Base-by-base conservation (phyloP, 73 alveolate species). In the Durusdinium trenchii region DNA sequence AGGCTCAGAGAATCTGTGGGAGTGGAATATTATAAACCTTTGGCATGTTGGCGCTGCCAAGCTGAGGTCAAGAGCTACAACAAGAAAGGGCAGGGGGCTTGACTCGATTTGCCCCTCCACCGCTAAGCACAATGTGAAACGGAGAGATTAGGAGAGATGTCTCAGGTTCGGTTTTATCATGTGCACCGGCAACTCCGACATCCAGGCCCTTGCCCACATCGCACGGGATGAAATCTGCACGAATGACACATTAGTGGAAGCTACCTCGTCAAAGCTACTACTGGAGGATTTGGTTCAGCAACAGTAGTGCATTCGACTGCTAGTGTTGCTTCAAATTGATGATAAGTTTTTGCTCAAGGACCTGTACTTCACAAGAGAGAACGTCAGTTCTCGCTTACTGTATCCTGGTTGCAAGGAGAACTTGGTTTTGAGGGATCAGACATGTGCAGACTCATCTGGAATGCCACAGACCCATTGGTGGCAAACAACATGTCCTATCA, bases 121-220 rank as follows among this genome's bases (percentile, higher is more conserved):
- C 16, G 9, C 3, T 43, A 7, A 18, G 81, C 43, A 18, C 16
- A 71, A 71, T 42, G 28, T 30, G 48, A 71, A 7, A 42, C 3
- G 83, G 36, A 32, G 40, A n/a, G 32, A 51, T 10, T 23, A n/a
- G 28, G 38, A 62, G n/a, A n/a, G n/a, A n/a, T n/a, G n/a, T n/a
- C n/a, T 36, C 43, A 91, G 98, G 98, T 91, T 91, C 35, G 98
- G 98, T 43, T 91, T 91, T 76, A 91, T 91, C 61, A 91, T 91
- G 98, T 91, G 98, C 78, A 91, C 98, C 38, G 98, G 98, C 45
- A 91, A 91, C 76, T 91, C 98, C n/a, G 98, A 91, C 89, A 91
- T 91, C 82, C 98, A 91, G 98, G 98, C 78, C 12, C n/a, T n/a
- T n/a, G n/a, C n/a, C n/a, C n/a, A n/a, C n/a, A n/a, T n/a, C n/a